Evolutionary conservation across 164 flowering plant species (phyloP).

Genomic region (Aristolochia contorta): DNA sequence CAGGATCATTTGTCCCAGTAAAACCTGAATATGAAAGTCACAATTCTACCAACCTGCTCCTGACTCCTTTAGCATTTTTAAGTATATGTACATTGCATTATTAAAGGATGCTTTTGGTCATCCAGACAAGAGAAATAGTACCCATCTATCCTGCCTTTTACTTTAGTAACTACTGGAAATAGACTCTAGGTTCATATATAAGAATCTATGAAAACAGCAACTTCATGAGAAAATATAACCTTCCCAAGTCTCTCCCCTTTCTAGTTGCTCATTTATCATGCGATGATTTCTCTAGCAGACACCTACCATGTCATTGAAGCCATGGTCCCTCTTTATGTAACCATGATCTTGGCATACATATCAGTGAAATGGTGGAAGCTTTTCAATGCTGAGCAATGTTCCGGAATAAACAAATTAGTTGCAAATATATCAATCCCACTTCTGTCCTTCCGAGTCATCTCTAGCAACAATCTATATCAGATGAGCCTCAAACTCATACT

Average conservation of each 20-base stretch:
- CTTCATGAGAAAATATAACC: no score
- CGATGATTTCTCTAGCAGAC: constrained; percentile 48
- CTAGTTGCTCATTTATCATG: background rate
- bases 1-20: no score
- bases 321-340: constrained; percentile 55
- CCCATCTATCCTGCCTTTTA: no score
- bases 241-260: background rate
- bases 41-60: no score
- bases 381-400: constrained; percentile 73
- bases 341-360: constrained; percentile 55
- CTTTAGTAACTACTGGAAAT: no score
- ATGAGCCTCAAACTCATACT: constrained; percentile 59
- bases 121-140: no score
- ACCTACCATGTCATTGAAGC: constrained; percentile 56
- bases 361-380: constrained; percentile 67
- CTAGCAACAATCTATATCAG: constrained; percentile 53
- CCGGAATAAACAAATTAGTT: constrained; percentile 83
- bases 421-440: constrained; percentile 70
- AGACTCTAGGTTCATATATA: no score
- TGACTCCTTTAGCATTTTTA: no score
- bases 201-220: no score
- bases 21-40: no score
- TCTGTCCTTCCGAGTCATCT: constrained; percentile 49
- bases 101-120: no score
- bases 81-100: no score